Percentiles rank a stretch among this genome's conserved stretches.
Conservation (phyloP, 2,329 filamentous ascomycete genomes). For the Colletotrichum somersetense region DNA sequence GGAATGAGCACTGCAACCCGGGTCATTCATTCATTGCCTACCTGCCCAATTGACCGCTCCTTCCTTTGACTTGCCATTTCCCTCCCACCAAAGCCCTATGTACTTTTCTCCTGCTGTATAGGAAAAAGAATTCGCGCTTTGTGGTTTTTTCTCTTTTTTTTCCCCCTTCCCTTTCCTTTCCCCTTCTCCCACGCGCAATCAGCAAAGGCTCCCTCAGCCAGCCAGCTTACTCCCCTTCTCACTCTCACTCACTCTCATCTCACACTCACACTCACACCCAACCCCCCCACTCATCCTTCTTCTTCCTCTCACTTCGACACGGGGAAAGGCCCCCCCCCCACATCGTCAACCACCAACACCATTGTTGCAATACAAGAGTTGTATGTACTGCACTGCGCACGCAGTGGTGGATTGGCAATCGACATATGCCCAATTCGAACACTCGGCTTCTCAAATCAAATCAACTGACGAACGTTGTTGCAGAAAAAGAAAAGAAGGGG, state of each 20-base stretch:
- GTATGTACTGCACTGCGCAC: not conserved
- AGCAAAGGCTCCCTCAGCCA: not conserved
- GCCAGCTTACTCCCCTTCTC: not conserved
- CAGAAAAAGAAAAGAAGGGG: not conserved
- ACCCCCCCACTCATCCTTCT: not conserved
- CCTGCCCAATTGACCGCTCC: conserved; percentile 20
- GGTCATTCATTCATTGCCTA: not conserved
- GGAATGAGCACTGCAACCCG: conserved; percentile 3
- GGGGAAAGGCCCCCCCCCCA: not conserved
- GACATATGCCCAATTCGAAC: not conserved
- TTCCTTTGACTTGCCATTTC: conserved; percentile 19
- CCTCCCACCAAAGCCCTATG: conserved; percentile 12
- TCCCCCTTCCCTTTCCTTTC: not conserved
- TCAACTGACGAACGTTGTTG: not conserved
- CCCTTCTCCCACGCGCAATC: conserved; percentile 6
- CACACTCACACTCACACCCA: not conserved
- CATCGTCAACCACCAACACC: conserved; percentile 4
- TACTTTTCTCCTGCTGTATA: not conserved
- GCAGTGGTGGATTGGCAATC: not conserved
- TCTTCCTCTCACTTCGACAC: conserved; percentile 26
- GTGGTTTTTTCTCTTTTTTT: conserved; percentile 23
- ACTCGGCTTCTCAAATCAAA: not conserved
- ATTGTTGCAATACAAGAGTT: not conserved
- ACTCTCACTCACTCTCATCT: conserved; percentile 23
- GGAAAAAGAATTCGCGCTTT: conserved; percentile 8